These are phyloP conservation scores for Balakata baccata DNA, from an alignment of 345 rosid genomes.

Conservation along the genomic window DNA sequence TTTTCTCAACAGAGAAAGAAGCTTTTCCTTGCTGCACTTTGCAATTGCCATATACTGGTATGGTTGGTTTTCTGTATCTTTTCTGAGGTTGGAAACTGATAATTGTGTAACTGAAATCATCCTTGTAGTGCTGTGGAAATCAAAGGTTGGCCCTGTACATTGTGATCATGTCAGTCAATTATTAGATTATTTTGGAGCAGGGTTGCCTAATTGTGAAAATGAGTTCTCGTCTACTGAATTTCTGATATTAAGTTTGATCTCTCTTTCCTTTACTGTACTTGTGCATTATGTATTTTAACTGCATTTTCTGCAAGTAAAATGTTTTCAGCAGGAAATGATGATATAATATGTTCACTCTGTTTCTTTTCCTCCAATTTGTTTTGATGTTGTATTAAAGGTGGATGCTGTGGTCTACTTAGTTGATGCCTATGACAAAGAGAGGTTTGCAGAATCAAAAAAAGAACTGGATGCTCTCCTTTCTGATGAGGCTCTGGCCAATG, in stretches of 20 bases:
- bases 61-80: not conserved
- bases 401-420: constrained; percentile 76
- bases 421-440: constrained; percentile 71
- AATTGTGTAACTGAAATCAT: not conserved
- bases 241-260: not conserved
- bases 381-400: constrained; percentile 39
- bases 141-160: not conserved
- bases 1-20: not conserved
- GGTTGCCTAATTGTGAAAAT: not conserved
- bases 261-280: not conserved
- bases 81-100: not conserved
- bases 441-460: constrained; percentile 63
- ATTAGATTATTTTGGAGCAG: not conserved
- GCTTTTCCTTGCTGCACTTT: not conserved
- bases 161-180: not conserved
- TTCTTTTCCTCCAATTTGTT: not conserved
- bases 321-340: not conserved
- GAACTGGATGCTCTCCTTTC: constrained; percentile 72
- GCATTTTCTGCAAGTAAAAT: not conserved
- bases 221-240: not conserved
- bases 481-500: constrained; percentile 56
- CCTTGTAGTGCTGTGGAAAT: not conserved
- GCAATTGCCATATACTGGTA: not conserved
- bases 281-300: not conserved
- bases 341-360: not conserved